phyloP scores from a whole-genome alignment of 2,329 filamentous ascomycete species.

The Sporothrix inflata region DNA sequence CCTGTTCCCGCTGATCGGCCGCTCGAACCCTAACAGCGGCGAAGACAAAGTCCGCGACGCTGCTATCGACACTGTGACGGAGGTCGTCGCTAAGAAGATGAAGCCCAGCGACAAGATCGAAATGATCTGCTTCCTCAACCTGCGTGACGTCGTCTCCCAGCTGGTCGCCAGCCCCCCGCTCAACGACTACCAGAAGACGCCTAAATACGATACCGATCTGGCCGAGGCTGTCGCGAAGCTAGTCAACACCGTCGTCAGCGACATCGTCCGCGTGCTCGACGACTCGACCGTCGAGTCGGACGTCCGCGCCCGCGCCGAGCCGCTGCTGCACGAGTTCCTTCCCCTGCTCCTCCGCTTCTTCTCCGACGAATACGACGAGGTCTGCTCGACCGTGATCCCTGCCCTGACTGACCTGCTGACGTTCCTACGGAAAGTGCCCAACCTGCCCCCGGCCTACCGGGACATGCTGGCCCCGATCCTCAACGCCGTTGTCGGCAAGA shows the following conservation, averaged over 20 bases:
- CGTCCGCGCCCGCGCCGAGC: slow-evolving; percentile 74
- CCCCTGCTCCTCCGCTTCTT: slow-evolving; percentile 92
- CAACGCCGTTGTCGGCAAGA: slow-evolving; percentile 90
- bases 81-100: slow-evolving; percentile 99
- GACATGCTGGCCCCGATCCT: slow-evolving; percentile 84
- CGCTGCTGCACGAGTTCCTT: slow-evolving; percentile 79
- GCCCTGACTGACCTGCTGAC: slow-evolving; percentile 90
- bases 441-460: slow-evolving; percentile 74
- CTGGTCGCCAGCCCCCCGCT: slow-evolving; percentile 83
- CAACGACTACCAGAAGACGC: slow-evolving; percentile 75
- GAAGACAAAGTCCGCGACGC: slow-evolving; percentile 85
- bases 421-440: slow-evolving; percentile 79
- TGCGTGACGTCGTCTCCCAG: slow-evolving; percentile 82
- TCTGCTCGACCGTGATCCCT: slow-evolving; percentile 93
- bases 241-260: slow-evolving; percentile 85
- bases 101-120: slow-evolving; percentile 89
- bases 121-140: slow-evolving; percentile 87
- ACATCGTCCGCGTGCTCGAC: slow-evolving; percentile 86
- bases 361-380: slow-evolving; percentile 96
- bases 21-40: slow-evolving; percentile 62
- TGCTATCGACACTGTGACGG: slow-evolving; percentile 91
- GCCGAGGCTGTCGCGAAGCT: slow-evolving; percentile 94
- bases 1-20: slow-evolving; percentile 85
- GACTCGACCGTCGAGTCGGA: slow-evolving; percentile 63
- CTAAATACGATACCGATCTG: slow-evolving; percentile 91